Evolutionary conservation across 768 basidiomycete genomes (phyloP), one percentile per base, ranked within the genome.

Genomic region (Tylopilus rubrobrunneus): DNA sequence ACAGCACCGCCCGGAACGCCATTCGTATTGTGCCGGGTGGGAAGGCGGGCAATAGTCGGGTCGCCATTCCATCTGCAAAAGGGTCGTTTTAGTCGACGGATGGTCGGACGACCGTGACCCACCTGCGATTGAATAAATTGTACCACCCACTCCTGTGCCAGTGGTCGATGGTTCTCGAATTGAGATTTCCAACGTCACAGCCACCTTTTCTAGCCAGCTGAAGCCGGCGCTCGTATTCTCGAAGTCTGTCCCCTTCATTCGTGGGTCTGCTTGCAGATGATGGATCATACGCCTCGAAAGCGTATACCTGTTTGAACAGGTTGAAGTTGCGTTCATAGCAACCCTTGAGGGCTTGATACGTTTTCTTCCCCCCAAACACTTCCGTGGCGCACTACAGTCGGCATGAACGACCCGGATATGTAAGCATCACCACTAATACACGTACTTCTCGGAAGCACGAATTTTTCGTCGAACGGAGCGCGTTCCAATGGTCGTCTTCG

Each of bases 261-360:
- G 83, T 65, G 31, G 73, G 72, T 48, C 69, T 63, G 37, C 70
- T 62, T 51, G 79, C 69, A 55, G 58, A 51, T n/a, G 60, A 34
- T 5, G 47, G 53, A 40, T 64, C 71, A 50, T 76, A 85, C 12
- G 70, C 71, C 65, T 91, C 86, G 57, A 87, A 87, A 7, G 81
- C 77, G 62, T 86, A 85, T 37, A 91, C 87, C 67, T 90, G 87
- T 69, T 87, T 89, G 78, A 89, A 91, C 15, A 89, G 71, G 60
- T 89, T 89, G 60, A 91, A 87, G 60, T 89, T 90, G 62, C 88
- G 86, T 65, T 91, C 87, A 57, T 88, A 91, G 62, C 88, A 90
- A 21, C 88, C 87, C 71, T 91, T 91, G 51, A 91, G 77, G 1
- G 88, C 88, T 63, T 89, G 87, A 57, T 89, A 90, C 14, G 87